Evolutionary conservation across 2,329 filamentous ascomycete species (phyloP), one percentile per base, ranked within the genome.

Genomic region (Colletotrichum limetticola): DNA sequence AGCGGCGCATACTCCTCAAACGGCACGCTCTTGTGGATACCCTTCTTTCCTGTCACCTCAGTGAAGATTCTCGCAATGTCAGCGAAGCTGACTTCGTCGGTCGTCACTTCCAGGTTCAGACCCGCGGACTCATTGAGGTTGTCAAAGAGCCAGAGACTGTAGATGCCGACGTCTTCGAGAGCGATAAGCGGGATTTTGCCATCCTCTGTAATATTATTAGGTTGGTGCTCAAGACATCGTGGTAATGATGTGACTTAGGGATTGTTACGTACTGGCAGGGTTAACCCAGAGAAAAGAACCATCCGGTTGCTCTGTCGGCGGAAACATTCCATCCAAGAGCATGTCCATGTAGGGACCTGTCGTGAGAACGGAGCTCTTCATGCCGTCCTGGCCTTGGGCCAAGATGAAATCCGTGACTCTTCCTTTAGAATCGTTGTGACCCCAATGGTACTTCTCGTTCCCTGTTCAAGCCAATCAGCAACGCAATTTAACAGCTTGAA

Each of bases 61-160:
- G 69, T 63, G 30, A 74, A 74, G 12, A 64, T 63, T 3, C 28
- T 58, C 6, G 68, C 72, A 4, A 74, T 66, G 19, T 72, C 72
- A 5, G 57, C 63, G 73, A 75, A 79, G 12, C 68, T 61, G 7
- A 79, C 68, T 26, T 76, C 58, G 26, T 78, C 76, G 2, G 76
- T 79, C 6, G 75, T 75, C 19, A 79, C 72, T 22, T 75, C 62
- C 9, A 80, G 71, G 46, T 79, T 71, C 24, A 80, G 37, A 0
- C 78, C 78, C 24, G 63, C 75, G 14, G 74, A 73, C 16, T 74
- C 49, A 5, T 67, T 30, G 2, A 77, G 77, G 55, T 75, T 65
- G 61, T 79, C 78, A 26, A 79, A 75, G 1, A 78, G 46, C 78
- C 78, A 80, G 9, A 74, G 68, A 5, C 68, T 75, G 60, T 80